Evolutionary conservation across 2,329 filamentous ascomycete species (phyloP).

Genomic region (Fusarium pseudonygamai): DNA sequence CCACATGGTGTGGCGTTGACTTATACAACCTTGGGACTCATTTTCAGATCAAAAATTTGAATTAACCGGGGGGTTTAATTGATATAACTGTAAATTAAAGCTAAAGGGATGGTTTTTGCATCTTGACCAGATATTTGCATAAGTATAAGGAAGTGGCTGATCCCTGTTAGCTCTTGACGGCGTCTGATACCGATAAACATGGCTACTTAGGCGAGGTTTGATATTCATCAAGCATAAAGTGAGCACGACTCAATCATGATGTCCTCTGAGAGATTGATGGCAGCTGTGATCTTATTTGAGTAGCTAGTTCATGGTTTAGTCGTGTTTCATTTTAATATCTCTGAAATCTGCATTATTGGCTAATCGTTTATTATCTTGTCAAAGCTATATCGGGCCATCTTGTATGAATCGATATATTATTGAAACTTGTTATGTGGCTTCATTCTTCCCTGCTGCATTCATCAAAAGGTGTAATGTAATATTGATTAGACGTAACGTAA

Average conservation of each 20-base stretch:
- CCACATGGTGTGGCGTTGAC: slow-evolving; percentile 45
- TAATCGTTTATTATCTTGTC: not conserved
- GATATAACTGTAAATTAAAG: not conserved
- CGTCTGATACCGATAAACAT: not conserved
- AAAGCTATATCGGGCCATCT: no score
- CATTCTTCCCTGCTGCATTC: not conserved
- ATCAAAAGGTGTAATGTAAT: no score
- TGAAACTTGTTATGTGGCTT: not conserved
- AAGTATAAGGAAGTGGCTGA: not conserved
- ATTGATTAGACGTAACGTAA: not conserved
- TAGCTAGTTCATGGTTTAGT: not conserved
- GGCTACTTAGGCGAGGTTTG: not conserved
- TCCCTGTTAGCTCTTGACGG: not conserved
- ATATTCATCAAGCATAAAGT: not conserved
- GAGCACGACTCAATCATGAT: not conserved
- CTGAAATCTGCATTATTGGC: not conserved
- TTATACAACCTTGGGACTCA: not conserved
- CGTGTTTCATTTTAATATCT: not conserved
- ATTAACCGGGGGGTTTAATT: not conserved
- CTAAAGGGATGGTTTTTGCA: not conserved
- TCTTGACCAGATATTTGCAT: not conserved
- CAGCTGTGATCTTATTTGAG: not conserved
- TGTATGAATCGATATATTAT: not conserved
- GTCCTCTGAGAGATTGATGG: not conserved
- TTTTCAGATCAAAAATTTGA: not conserved